phyloP scores from a whole-genome alignment of 495 filamentous ascomycete species.

The Usnea hakonensis region DNA sequence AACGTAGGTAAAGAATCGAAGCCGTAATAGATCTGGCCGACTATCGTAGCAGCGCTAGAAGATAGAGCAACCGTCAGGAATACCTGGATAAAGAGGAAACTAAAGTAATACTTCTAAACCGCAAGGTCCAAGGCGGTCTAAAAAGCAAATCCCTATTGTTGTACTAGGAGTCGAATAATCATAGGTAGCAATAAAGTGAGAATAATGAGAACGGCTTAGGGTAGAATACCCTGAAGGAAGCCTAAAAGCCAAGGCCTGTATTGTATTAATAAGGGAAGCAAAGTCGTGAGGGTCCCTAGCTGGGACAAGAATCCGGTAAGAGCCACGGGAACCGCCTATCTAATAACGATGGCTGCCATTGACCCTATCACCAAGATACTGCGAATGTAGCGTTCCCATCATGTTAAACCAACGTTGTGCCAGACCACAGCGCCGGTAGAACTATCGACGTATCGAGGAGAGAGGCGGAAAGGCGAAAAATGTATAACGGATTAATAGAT shows the following conservation, averaged over 20 bases:
- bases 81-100: slow-evolving; percentile 70
- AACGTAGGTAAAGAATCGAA: slow-evolving; percentile 34
- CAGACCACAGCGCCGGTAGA: background rate
- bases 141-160: background rate
- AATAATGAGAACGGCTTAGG: slow-evolving; percentile 2
- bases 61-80: slow-evolving; percentile 71
- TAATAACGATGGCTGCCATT: background rate
- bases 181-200: background rate
- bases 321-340: background rate
- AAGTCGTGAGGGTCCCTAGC: background rate
- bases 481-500: background rate
- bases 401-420: background rate
- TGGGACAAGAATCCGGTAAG: slow-evolving; percentile 10
- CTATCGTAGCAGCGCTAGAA: slow-evolving; percentile 35
- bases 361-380: background rate
- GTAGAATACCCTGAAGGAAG: slow-evolving; percentile 5
- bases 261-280: background rate
- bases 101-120: slow-evolving; percentile 70
- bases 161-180: slow-evolving; percentile 3
- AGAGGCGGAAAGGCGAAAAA: background rate
- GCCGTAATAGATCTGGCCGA: slow-evolving; percentile 13
- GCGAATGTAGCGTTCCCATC: background rate
- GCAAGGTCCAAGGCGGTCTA: background rate
- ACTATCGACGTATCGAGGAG: background rate
- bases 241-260: background rate